Evolutionary conservation across 139 green algal species (phyloP).

Genomic region (Chlorella sp.): DNA sequence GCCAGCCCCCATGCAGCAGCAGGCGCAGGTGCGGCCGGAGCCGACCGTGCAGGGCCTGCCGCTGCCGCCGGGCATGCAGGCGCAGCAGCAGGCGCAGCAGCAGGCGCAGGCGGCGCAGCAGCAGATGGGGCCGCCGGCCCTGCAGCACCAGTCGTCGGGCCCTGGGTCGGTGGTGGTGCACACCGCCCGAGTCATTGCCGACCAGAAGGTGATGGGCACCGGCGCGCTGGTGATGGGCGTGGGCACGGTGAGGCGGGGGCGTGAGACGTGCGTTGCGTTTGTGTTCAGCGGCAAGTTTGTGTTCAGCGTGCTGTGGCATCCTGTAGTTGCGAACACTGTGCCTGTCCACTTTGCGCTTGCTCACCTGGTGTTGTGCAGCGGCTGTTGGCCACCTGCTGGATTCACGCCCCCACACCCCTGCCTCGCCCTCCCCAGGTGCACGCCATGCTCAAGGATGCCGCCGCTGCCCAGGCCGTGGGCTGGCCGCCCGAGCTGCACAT

Average conservation of each 20-base stretch:
- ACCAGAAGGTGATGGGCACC: neutral
- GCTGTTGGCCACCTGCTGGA: neutral
- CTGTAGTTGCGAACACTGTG: too few relatives aligned
- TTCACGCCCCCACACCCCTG: neutral
- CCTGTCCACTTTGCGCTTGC: neutral
- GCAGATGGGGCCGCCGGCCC: neutral
- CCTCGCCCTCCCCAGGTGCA: neutral
- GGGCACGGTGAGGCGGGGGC: neutral
- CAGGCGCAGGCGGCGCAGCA: neutral
- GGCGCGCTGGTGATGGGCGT: neutral
- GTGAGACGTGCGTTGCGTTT: too few relatives aligned
- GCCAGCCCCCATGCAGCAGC: neutral
- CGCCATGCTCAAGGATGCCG: neutral
- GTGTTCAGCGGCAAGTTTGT: too few relatives aligned
- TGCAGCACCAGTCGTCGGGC: neutral
- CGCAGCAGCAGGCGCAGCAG: neutral
- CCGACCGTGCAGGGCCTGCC: constrained; percentile 20
- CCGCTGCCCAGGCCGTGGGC: neutral
- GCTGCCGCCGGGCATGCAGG: constrained; percentile 16
- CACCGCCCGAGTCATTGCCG: constrained; percentile 2
- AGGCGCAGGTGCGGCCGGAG: neutral
- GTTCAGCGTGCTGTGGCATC: too few relatives aligned
- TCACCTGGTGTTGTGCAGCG: too few relatives aligned
- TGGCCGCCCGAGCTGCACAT: constrained; percentile 26
- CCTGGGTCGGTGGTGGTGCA: neutral